Evolutionary conservation across 164 flowering plant genomes (phyloP), one percentile per base, ranked within the genome.

Genomic region (Magnolia changhungtana): DNA sequence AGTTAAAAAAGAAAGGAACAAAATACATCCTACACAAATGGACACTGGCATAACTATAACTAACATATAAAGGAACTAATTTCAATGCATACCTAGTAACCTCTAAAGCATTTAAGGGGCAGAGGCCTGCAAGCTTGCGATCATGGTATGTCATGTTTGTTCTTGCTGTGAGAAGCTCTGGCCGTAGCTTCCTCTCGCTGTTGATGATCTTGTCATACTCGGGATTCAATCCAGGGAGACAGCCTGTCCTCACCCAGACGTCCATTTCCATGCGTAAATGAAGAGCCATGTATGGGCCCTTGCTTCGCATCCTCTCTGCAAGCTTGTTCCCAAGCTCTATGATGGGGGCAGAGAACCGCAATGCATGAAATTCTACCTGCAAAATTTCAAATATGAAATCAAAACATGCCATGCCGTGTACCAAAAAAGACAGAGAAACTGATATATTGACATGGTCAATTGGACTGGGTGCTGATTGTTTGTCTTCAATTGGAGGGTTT

Each of bases 241-340:
- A 96, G 9, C 99, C 99, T 0, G 99, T 96, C 73, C 99, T 91
- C 76, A 96, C 96, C 99, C 99, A 96, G 1, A 96, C 99, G 83
- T 96, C 99, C 83, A 92, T 92, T 79, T 96, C 99, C 95, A 96
- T 82, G 64, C 99, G 86, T 23, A 96, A 81, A 87, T 96, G 99
- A 80, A 96, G 97, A 49, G 98, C 96, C 76, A 96, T 79, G 74
- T 91, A 96, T 0, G 94, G n/a, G 51, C 99, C 99, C 81, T 90
- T 88, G 86, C 86, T 87, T 72, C 84, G 77, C 96, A 96, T 92
- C 77, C 99, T 90, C 85, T 88, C 88, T 9, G 94, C 89, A 18
- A 96, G 83, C 83, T 85, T 91, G 86, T 88, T 88, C 14, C 98
- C 99, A 73, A 96, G 89, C 68, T 91, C 89, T 71, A 84, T 74